Conservation (phyloP, 805 yeast genomes). For the Osmozyma mogii region DNA sequence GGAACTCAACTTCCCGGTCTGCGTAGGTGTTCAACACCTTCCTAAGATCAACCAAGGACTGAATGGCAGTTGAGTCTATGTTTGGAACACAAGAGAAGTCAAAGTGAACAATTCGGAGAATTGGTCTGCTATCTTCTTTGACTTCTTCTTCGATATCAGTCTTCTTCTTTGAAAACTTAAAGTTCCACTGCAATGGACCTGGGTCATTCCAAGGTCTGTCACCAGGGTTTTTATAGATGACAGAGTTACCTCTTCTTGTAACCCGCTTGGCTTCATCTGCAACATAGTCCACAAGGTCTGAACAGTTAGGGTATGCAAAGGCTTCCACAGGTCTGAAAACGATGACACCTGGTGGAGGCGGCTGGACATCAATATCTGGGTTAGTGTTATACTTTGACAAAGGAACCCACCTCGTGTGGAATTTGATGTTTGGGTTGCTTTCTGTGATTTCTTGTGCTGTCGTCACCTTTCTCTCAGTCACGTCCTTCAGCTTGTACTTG, state of each 20-base stretch:
- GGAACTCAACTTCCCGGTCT: constrained; percentile 80
- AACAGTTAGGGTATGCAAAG: constrained; percentile 74
- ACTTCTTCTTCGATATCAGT: constrained; percentile 8
- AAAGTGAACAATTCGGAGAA: constrained; percentile 62
- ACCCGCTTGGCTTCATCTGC: constrained; percentile 54
- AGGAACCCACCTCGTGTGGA: constrained; percentile 67
- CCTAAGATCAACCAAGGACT: constrained; percentile 66
- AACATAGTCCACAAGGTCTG: constrained; percentile 62
- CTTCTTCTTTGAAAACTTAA: constrained; percentile 22
- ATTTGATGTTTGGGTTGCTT: constrained; percentile 30
- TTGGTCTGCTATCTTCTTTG: constrained; percentile 46
- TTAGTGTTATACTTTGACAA: constrained; percentile 43
- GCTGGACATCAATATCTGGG: constrained; percentile 46
- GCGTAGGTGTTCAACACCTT: constrained; percentile 67
- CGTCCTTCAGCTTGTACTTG: constrained; percentile 14
- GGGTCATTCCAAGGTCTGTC: constrained; percentile 91
- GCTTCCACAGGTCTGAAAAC: constrained; percentile 80
- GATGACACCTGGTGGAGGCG: constrained; percentile 88
- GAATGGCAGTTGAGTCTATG: constrained; percentile 74
- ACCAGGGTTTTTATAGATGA: constrained; percentile 29
- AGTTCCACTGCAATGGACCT: constrained; percentile 45
- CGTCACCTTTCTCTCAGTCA: constrained; percentile 10
- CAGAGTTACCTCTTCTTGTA: constrained; percentile 56
- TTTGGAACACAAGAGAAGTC: constrained; percentile 75
- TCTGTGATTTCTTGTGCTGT: constrained; percentile 17